phyloP scores from a whole-genome alignment of 2,329 filamentous ascomycete genomes.

The Microcyclosporella mali region DNA sequence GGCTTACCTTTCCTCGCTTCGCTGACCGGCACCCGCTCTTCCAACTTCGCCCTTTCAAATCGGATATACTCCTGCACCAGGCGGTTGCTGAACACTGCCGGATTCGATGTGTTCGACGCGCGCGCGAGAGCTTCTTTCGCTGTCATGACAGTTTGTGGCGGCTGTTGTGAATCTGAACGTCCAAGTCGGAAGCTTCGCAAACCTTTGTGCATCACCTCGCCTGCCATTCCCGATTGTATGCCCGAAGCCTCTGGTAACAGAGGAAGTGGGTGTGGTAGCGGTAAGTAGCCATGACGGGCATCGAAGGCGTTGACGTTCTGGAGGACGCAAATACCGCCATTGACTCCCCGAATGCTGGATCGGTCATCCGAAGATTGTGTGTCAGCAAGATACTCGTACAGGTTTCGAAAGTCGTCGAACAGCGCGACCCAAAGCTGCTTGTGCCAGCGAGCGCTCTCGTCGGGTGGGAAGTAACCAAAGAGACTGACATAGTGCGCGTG shows the following conservation, averaged over 20 bases:
- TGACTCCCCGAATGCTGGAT: constrained; percentile 34
- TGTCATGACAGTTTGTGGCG: constrained; percentile 26
- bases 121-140: constrained; percentile 48
- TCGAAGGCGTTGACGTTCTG: constrained; percentile 66
- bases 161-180: constrained; percentile 1
- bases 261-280: constrained; percentile 61
- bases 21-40: constrained; percentile 54
- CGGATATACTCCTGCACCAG: constrained; percentile 63
- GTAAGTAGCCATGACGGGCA: constrained; percentile 49
- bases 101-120: constrained; percentile 43
- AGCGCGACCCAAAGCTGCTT: constrained; percentile 56
- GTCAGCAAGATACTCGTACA: constrained; percentile 69
- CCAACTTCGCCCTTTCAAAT: constrained; percentile 59
- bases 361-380: constrained; percentile 37
- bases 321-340: constrained; percentile 63
- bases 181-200: constrained; percentile 7
- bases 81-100: constrained; percentile 34
- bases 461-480: constrained; percentile 67
- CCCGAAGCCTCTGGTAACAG: constrained; percentile 50
- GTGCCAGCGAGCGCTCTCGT: constrained; percentile 47
- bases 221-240: constrained; percentile 21
- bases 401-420: constrained; percentile 61
- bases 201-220: constrained; percentile 16
- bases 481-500: constrained; percentile 60
- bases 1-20: constrained; percentile 58